phyloP scores from a whole-genome alignment of 2,329 filamentous ascomycete species.

The Albophoma yamanashiensis region DNA sequence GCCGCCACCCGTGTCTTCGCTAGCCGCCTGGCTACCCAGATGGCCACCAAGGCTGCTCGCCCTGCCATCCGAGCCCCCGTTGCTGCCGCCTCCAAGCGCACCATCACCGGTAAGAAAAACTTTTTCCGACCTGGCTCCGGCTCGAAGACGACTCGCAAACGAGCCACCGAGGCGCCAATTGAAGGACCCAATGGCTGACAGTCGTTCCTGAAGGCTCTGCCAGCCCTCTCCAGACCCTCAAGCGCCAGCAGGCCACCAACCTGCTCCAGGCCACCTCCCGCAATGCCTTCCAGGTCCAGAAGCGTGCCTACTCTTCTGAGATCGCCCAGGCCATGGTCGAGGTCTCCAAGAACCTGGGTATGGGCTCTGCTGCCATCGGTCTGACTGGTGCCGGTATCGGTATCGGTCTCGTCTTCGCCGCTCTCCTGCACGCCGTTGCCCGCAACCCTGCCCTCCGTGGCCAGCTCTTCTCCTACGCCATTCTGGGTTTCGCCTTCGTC shows the following conservation, averaged over 20 bases:
- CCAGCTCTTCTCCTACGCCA: conserved; percentile 93
- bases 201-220: conserved; percentile 34
- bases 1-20: conserved; percentile 68
- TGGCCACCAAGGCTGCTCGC: conserved; percentile 69
- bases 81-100: conserved; percentile 61
- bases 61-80: conserved; percentile 58
- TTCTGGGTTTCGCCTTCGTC: conserved; percentile 92
- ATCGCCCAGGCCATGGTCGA: conserved; percentile 81
- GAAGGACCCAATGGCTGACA: conserved; percentile 21
- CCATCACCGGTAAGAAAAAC: conserved; percentile 54
- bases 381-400: conserved; percentile 87
- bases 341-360: conserved; percentile 85
- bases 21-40: conserved; percentile 66
- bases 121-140: conserved; percentile 12
- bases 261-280: conserved; percentile 57
- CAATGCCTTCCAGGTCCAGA: conserved; percentile 53
- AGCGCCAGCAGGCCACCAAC: conserved; percentile 60
- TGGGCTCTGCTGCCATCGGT: conserved; percentile 84
- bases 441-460: conserved; percentile 91
- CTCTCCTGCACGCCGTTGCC: conserved; percentile 80
- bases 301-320: conserved; percentile 78
- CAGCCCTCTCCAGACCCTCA: conserved; percentile 61
- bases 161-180: conserved; percentile 19
- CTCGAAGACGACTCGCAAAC: conserved; percentile 7
- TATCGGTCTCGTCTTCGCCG: conserved; percentile 91